phyloP scores from a whole-genome alignment of 2,329 filamentous ascomycete genomes.

The Neofusicoccum parvum region DNA sequence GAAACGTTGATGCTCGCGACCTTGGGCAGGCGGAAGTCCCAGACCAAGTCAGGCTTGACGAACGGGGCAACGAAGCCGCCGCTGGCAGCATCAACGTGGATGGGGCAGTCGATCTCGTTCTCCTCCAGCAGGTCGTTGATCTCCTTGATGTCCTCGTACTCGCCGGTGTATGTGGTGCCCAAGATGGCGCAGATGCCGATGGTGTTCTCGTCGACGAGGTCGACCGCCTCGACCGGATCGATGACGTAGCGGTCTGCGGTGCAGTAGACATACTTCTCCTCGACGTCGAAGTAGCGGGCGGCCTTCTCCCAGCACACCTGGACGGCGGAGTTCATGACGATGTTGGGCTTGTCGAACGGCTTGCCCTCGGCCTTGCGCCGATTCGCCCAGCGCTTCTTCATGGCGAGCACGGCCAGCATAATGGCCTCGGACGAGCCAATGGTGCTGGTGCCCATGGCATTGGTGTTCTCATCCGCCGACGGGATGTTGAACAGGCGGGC shows the following conservation, averaged over 20 bases:
- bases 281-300: conserved; percentile 85
- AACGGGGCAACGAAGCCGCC: conserved; percentile 95
- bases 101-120: conserved; percentile 75
- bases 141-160: conserved; percentile 91
- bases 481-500: conserved; percentile 84
- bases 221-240: conserved; percentile 63
- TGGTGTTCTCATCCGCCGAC: conserved; percentile 53
- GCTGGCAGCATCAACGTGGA: conserved; percentile 91
- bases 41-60: conserved; percentile 77
- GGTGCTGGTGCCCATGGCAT: conserved; percentile 82
- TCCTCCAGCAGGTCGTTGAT: conserved; percentile 85
- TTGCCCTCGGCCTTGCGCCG: conserved; percentile 81
- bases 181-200: conserved; percentile 93
- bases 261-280: conserved; percentile 77
- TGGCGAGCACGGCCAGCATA: conserved; percentile 80
- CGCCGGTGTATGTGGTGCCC: conserved; percentile 91
- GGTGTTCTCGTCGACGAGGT: conserved; percentile 67
- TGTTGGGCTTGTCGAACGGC: conserved; percentile 78
- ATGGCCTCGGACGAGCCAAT: conserved; percentile 89
- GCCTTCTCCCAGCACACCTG: conserved; percentile 97
- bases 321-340: conserved; percentile 93
- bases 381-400: conserved; percentile 95
- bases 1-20: conserved; percentile 94
- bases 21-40: conserved; percentile 89
- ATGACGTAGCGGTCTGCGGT: conserved; percentile 64